A percentile compares a stretch with the other conserved stretches of the same genome.
phyloP scores from a whole-genome alignment of 2,329 filamentous ascomycete genomes.

The Lecanicillium sp. region DNA sequence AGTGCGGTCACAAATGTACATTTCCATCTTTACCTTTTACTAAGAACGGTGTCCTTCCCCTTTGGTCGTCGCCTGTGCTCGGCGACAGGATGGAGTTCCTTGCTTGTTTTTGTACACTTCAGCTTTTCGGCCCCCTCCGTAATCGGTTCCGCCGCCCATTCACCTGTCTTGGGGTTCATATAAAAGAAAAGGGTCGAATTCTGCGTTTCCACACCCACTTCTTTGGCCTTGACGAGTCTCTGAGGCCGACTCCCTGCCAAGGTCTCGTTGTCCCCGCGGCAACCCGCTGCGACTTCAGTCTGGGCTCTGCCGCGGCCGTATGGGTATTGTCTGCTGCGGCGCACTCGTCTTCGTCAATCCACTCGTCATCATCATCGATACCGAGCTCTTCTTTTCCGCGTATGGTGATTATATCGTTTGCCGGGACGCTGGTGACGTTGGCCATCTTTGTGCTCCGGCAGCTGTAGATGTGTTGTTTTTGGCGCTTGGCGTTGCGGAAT shows the following conservation, averaged over 20 bases:
- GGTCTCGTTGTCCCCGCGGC: not conserved
- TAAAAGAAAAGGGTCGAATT: not conserved
- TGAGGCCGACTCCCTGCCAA: not conserved
- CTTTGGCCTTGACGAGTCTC: not conserved
- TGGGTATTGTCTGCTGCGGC: not conserved
- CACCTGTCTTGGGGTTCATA: not conserved
- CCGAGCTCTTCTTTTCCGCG: not conserved
- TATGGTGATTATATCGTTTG: not conserved
- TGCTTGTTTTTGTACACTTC: not conserved
- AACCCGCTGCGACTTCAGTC: not conserved
- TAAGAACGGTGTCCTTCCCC: not conserved
- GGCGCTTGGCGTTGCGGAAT: not conserved
- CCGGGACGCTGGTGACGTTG: not conserved
- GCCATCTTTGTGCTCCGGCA: not conserved
- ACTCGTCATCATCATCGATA: not conserved
- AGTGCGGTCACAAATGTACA: not conserved
- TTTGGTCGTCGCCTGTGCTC: not conserved
- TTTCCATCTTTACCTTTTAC: not conserved
- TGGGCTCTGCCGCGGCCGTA: not conserved
- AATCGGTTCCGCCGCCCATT: not conserved
- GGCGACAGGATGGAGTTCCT: not conserved
- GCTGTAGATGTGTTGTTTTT: not conserved
- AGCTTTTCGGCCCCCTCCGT: not conserved
- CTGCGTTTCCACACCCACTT: not conserved
- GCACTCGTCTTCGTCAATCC: not conserved